These are phyloP conservation scores for Oryza coarctata DNA, from an alignment of 176 grass and related monocot genomes.

Conservation along the genomic window DNA sequence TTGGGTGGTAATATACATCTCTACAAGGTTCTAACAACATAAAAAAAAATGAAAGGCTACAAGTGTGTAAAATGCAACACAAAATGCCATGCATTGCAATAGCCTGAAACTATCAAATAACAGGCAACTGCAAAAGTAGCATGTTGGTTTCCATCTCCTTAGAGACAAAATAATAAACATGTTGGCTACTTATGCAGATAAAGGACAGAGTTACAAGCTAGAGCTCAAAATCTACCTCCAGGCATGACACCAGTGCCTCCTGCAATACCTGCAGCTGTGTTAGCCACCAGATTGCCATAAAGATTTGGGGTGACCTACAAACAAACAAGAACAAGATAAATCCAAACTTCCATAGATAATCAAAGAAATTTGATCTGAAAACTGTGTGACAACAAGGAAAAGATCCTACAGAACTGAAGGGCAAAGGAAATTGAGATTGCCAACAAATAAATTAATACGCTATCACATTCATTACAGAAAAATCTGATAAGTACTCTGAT, in stretches of 20 bases:
- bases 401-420: neutral
- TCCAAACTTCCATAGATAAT: neutral
- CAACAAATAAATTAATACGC: neutral
- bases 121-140: neutral
- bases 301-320: conserved; percentile 95
- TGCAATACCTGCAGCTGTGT: conserved; percentile 87
- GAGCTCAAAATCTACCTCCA: conserved; percentile 56
- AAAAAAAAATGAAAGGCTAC: neutral
- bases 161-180: neutral
- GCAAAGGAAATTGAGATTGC: conserved; percentile 9
- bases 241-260: conserved; percentile 97
- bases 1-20: neutral
- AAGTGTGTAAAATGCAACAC: neutral
- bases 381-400: neutral
- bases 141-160: neutral
- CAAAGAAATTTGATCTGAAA: neutral
- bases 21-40: neutral
- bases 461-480: neutral
- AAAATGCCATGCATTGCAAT: neutral
- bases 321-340: conserved; percentile 2
- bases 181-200: neutral
- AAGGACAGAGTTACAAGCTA: neutral
- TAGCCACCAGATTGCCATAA: conserved; percentile 96
- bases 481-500: neutral
- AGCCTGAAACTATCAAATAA: neutral